Percentiles rank a stretch among this genome's conserved stretches.
These are phyloP conservation scores for Crithidia thermophila DNA, from an alignment of 208 protist species.

Conservation along the genomic window DNA sequence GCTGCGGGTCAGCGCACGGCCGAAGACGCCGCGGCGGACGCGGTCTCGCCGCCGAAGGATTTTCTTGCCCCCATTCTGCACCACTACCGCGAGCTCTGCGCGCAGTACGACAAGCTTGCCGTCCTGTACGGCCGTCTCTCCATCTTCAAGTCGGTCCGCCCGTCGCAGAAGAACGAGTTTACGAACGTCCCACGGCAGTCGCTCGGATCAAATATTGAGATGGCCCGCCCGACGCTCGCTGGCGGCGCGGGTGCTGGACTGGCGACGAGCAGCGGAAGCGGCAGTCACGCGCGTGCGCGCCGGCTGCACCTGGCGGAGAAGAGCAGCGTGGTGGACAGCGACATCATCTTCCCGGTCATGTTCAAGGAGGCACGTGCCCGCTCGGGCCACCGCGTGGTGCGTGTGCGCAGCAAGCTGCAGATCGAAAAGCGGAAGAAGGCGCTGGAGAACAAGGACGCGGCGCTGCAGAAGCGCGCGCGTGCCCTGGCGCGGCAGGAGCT, in stretches of 20 bases:
- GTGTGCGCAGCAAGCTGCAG: constrained; percentile 52
- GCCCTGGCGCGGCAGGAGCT: constrained; percentile 19
- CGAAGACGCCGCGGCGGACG: constrained; percentile 2
- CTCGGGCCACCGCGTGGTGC: constrained; percentile 45
- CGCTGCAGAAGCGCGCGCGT: constrained; percentile 41
- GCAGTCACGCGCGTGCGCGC: neutral
- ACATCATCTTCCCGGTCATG: constrained; percentile 79
- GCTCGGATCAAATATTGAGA: constrained; percentile 55
- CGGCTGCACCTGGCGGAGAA: constrained; percentile 20
- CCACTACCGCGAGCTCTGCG: constrained; percentile 70
- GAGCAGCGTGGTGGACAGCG: constrained; percentile 40
- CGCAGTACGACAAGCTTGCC: constrained; percentile 73
- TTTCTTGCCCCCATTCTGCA: constrained; percentile 81
- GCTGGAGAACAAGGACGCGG: constrained; percentile 28
- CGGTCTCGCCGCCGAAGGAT: constrained; percentile 57
- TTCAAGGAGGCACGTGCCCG: constrained; percentile 73
- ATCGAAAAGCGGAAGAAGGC: constrained; percentile 30
- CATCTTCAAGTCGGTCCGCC: constrained; percentile 80
- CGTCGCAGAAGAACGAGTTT: constrained; percentile 65
- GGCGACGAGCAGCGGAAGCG: neutral
- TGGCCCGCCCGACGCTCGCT: constrained; percentile 12
- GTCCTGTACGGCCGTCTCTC: constrained; percentile 75
- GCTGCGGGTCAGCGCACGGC: neutral
- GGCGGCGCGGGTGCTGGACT: neutral
- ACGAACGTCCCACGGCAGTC: constrained; percentile 50